Conservation (phyloP, 768 basidiomycete species). For the Saitozyma podzolica region DNA sequence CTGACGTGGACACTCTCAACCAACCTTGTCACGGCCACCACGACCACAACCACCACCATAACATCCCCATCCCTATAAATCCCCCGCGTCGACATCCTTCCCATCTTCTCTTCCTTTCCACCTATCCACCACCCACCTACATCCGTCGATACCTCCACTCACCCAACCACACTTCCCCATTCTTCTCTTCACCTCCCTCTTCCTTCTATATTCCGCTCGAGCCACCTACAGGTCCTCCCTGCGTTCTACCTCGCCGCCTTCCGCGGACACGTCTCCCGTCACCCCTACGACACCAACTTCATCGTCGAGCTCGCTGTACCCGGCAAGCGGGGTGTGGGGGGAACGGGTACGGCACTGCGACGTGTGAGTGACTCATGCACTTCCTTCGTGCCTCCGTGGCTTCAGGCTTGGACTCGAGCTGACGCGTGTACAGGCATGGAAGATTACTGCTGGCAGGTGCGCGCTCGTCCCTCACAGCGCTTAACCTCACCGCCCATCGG, state of each 20-base stretch:
- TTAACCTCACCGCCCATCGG: not conserved
- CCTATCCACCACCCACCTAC: too few species aligned
- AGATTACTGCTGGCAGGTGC: conserved; percentile 39
- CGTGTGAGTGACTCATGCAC: conserved; percentile 27
- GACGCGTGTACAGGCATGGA: conserved; percentile 33
- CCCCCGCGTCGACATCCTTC: too few species aligned
- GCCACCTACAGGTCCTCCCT: conserved; percentile 4
- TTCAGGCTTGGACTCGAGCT: not conserved
- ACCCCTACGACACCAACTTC: conserved; percentile 30
- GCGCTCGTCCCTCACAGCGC: not conserved
- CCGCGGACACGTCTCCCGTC: conserved; percentile 1
- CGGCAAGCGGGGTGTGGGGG: conserved; percentile 22
- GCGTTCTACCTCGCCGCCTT: conserved; percentile 14
- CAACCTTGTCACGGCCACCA: too few species aligned
- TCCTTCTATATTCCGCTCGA: not conserved
- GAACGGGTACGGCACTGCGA: conserved; percentile 38
- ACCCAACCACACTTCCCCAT: too few species aligned
- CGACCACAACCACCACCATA: too few species aligned
- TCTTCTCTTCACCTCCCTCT: too few species aligned
- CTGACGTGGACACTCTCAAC: too few species aligned
- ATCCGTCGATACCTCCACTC: too few species aligned
- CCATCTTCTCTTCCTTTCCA: too few species aligned
- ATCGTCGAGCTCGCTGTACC: conserved; percentile 32
- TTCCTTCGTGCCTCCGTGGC: not conserved
- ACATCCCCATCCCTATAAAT: too few species aligned